These are phyloP conservation scores for Mrakia gelida DNA, from an alignment of 768 basidiomycete species.

Conservation along the genomic window DNA sequence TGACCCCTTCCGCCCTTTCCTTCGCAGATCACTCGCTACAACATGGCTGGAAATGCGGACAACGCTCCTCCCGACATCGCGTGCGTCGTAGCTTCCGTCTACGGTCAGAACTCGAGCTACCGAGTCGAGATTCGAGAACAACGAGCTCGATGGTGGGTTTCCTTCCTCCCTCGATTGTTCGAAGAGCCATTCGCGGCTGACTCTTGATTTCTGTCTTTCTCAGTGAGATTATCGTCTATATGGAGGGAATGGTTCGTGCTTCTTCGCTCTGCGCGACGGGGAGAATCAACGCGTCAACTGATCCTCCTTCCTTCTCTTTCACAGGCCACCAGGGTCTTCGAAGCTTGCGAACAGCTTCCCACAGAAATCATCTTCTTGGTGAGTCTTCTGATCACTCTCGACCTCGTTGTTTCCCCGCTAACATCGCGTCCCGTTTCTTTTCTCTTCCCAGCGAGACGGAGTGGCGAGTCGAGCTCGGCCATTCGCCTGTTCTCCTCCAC, in stretches of 20 bases:
- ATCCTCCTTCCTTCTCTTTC: not conserved
- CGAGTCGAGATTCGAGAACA: conserved; percentile 39
- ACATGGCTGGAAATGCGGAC: conserved; percentile 36
- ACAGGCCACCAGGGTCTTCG: not conserved
- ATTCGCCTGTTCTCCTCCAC: not conserved
- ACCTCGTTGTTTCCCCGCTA: no score
- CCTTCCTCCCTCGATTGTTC: not conserved
- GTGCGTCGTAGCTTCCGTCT: conserved; percentile 44
- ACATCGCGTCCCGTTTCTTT: not conserved
- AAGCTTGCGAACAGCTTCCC: no score
- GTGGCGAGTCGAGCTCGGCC: not conserved
- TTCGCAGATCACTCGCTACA: conserved; percentile 18
- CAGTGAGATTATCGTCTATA: conserved; percentile 43
- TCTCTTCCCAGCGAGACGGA: not conserved
- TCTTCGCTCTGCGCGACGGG: not conserved
- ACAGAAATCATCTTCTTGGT: conserved; percentile 45
- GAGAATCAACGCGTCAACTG: not conserved
- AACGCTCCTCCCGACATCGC: conserved; percentile 41
- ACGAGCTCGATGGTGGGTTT: conserved; percentile 40
- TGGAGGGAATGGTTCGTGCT: conserved; percentile 38
- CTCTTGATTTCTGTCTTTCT: not conserved
- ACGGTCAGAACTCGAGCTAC: conserved; percentile 35
- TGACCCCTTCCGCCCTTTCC: conserved; percentile 34
- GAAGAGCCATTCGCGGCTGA: not conserved
- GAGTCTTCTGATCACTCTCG: not conserved